Base-by-base conservation (phyloP, 2,329 filamentous ascomycete genomes). In the Lasiodiplodia sp. region DNA sequence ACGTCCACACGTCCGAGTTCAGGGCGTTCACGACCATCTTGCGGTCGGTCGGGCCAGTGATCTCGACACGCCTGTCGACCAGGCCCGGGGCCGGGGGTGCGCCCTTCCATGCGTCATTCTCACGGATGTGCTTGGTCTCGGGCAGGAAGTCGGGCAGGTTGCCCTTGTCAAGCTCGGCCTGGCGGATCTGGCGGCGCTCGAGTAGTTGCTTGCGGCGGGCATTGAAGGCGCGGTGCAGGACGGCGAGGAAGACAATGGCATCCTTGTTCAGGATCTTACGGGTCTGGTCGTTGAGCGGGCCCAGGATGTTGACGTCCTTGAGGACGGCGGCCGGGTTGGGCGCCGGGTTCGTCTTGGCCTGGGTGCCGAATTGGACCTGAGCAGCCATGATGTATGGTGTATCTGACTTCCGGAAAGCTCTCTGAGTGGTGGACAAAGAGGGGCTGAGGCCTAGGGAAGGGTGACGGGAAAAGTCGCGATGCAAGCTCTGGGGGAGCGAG, bases 1-100 rank as follows among this genome's bases (percentile, higher is more conserved):
- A 99, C 68, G 95, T 98, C 91, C 92, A 98, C 28, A 98, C 96
- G 77, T 98, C 88, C 56, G 95, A 91, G 82, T 98, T 99, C 79
- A 98, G 79, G 11, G 96, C 96, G 80, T 99, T 99, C 71, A 98
- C 93, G 58, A 98, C 94, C 96, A 99, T 99, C 88, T 98, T 99
- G 74, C 96, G 88, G 82, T 98, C 96, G 7, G 94, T 97, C 0
- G 96, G 96, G 10, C 96, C 96, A 5, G 96, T 99, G 77, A 98
- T 99, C 85, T 99, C 96, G 38, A 97, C 92, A 70, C 96, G 89
- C 72, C 96, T 91, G 84, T 99, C 96, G 55, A 97, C 89, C 68
- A 98, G 87, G 69, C 96, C 96, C 0, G 96, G 95, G 8, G 95
- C 96, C 21, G 96, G 96, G 64, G 91, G 88, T 53, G 96, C 94